Evolutionary conservation across 2,329 filamentous ascomycete genomes (phyloP), one percentile per base, ranked within the genome.

Genomic region (Pleomassaria siparia): DNA sequence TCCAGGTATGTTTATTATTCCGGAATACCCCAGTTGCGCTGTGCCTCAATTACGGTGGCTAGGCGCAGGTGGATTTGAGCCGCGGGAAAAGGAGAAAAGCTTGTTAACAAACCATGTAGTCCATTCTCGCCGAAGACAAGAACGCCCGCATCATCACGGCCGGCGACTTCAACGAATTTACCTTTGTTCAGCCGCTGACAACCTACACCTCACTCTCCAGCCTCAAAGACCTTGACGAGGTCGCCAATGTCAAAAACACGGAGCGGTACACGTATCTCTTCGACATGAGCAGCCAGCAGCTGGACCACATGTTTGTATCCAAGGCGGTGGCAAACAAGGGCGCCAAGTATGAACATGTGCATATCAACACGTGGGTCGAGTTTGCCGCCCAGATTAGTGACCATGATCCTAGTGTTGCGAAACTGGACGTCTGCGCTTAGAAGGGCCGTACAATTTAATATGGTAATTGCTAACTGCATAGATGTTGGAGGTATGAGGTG

Each of bases 81-180:
- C n/a, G n/a, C n/a, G n/a, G n/a, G n/a, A n/a, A n/a, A n/a, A n/a
- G n/a, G n/a, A n/a, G n/a, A n/a, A n/a, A n/a, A n/a, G n/a, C n/a
- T n/a, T n/a, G n/a, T n/a, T 43, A 29, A 43, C 30, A 12, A 10
- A 22, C 13, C n/a, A 21, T 21, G 37, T 50, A 66, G 63, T 49
- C 55, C 21, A 83, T 89, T 55, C 76, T 88, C 16, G 64, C 72
- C 7, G 60, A 76, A 32, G 80, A 88, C 66, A 63, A 73, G 10
- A 69, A 77, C 13, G 85, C 86, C 0, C 74, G 73, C 20, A 66
- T 89, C 54, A 77, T 89, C 49, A 71, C 76, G 2, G 79, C 81
- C 0, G 86, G 86, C 21, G 86, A 89, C 70, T 89, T 85, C 64
- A 89, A 89, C 74, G 86, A 89, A 66, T 89, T 87, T 63, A 64